phyloP scores from a whole-genome alignment of 176 grass and related monocot genomes.

The Aegilops speltoides region DNA sequence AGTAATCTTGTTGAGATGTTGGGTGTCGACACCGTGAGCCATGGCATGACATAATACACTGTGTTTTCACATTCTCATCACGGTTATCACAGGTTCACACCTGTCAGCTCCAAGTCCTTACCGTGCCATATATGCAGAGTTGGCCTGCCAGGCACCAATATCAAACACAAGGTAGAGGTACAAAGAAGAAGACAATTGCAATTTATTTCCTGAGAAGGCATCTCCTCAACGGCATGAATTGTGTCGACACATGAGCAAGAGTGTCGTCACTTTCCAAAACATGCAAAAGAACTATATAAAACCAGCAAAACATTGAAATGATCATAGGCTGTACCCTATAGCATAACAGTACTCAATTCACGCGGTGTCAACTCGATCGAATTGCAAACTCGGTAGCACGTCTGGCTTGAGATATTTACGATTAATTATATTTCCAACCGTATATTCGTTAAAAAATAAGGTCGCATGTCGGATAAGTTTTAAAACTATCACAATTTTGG shows the following conservation, averaged over 20 bases:
- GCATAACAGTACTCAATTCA: background rate
- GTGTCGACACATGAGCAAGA: background rate
- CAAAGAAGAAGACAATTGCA: background rate
- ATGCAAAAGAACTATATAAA: background rate
- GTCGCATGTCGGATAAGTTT: background rate
- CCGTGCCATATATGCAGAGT: background rate
- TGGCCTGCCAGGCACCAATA: background rate
- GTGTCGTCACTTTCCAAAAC: background rate
- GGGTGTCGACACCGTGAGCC: constrained; percentile 32
- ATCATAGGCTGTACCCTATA: background rate
- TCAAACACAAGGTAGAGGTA: background rate
- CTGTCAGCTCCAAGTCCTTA: background rate
- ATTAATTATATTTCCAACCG: background rate
- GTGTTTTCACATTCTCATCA: background rate
- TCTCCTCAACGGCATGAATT: background rate
- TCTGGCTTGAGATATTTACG: background rate
- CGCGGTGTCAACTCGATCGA: no score
- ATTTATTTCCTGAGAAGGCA: background rate
- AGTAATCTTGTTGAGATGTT: background rate
- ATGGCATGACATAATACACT: background rate
- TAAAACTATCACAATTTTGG: background rate
- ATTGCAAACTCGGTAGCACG: background rate
- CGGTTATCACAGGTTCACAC: background rate
- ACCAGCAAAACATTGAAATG: background rate
- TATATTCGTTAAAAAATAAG: background rate